phyloP scores from a whole-genome alignment of 1,284 basidiomycete genomes.

The Pyrrhoderma noxium region DNA sequence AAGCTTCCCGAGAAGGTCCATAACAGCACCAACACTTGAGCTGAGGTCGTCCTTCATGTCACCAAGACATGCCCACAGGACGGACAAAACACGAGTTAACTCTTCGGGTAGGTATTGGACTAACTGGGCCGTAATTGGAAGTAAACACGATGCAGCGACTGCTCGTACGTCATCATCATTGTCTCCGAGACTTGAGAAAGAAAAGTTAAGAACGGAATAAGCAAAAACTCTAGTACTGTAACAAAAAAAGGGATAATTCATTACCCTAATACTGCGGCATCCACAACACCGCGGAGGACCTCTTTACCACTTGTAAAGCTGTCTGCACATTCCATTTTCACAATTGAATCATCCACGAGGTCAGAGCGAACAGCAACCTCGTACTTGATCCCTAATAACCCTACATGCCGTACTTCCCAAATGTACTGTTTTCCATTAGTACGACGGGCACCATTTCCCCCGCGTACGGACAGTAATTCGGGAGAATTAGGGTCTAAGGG shows the following conservation, averaged over 20 bases:
- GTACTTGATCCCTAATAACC: constrained; percentile 94
- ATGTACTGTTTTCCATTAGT: constrained; percentile 55
- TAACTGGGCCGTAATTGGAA: constrained; percentile 79
- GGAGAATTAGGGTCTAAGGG: constrained; percentile 11
- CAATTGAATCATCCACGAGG: constrained; percentile 47
- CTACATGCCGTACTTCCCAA: constrained; percentile 98
- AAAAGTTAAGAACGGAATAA: constrained; percentile 7
- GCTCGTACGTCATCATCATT: constrained; percentile 95
- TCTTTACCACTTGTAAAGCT: constrained; percentile 33
- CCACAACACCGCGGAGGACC: constrained; percentile 72
- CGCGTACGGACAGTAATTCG: constrained; percentile 19
- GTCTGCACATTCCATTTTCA: constrained; percentile 23
- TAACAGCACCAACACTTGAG: constrained; percentile 93
- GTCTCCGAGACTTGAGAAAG: constrained; percentile 65
- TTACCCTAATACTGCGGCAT: constrained; percentile 83
- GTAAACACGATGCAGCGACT: constrained; percentile 87
- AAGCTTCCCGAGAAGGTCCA: constrained; percentile 90
- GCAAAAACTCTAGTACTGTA: not conserved
- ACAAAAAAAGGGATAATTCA: constrained; percentile 21
- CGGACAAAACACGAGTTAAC: constrained; percentile 68
- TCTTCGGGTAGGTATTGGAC: constrained; percentile 73
- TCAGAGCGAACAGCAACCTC: constrained; percentile 91
- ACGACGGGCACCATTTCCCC: constrained; percentile 27
- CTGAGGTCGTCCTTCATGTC: constrained; percentile 97
- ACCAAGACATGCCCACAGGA: constrained; percentile 87